Evolutionary conservation across 345 rosid species (phyloP).

Genomic region (Geranium brycei): DNA sequence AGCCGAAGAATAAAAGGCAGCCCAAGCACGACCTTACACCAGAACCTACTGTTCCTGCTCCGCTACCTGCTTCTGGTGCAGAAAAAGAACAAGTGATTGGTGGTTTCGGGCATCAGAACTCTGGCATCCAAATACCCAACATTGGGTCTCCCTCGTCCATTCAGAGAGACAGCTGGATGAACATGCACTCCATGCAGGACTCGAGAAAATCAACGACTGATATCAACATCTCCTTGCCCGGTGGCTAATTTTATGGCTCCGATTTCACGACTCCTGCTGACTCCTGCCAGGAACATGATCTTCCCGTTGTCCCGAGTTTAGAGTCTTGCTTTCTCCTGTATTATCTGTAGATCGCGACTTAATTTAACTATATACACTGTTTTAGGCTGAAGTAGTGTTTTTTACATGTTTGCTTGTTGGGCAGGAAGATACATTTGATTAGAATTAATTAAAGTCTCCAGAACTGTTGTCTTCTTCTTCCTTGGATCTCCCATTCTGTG

Average conservation of each 20-base stretch:
- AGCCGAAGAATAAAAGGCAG: constrained; percentile 18
- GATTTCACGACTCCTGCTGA: no score
- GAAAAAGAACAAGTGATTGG: constrained; percentile 10
- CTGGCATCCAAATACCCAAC: background rate
- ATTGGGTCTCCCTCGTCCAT: background rate
- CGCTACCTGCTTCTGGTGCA: background rate
- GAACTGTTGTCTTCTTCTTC: no score
- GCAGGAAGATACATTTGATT: no score
- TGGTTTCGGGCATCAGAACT: constrained; percentile 6
- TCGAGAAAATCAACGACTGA: constrained; percentile 18
- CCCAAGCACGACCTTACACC: constrained; percentile 8
- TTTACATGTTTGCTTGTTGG: no score
- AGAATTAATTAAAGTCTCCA: no score
- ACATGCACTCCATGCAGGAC: constrained; percentile 13
- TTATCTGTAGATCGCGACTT: no score
- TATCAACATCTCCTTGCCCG: constrained; percentile 25
- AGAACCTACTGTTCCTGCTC: background rate
- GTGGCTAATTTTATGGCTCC: constrained; percentile 6
- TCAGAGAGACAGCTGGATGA: constrained; percentile 16
- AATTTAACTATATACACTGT: no score
- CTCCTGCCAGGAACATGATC: no score
- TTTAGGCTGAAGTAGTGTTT: no score
- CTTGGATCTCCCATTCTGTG: no score
- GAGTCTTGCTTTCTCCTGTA: no score
- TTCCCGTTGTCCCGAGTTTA: no score